Base-by-base conservation (phyloP, 148 eudicot species). In the Linanthus parryae region DNA sequence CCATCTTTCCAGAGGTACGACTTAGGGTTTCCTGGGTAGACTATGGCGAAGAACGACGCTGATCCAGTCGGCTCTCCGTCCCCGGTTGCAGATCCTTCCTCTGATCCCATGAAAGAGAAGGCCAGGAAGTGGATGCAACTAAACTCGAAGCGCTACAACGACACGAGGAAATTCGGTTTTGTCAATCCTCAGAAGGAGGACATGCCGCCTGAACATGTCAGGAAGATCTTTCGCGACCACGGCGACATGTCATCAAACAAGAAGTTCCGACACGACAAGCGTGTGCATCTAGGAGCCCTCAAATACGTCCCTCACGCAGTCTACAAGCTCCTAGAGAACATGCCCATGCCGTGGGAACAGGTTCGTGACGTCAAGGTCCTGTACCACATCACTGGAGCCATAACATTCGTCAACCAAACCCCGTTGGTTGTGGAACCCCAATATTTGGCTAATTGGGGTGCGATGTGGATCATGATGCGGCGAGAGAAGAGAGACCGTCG, bases 311-410 rank as follows among this genome's bases (percentile, higher is more conserved):
- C 97, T 0, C 97, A 89, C 68, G 95, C 97, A 31, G 97, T 89
- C 4, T 89, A 89, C 75, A 85, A 89, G 67, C 97, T 89, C 49
- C 85, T 89, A 21, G 97, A 89, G 59, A 89, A 89, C 62, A 89
- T 89, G 95, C 95, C 97, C 6, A 89, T 89, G 97, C 97, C 97
- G 13, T 89, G 95, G 97, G 97, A 89, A 56, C 97, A 89, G 88
- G 97, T 84, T 31, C 97, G 97, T 44, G 97, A 89, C 64, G 96
- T 88, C 53, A 89, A 89, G 65, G 71, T 89, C 37, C 67, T 89
- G 4, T 89, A 89, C 71, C 97, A 89, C 69, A 85, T 85, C 22
- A 89, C 91, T 24, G 97, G 97, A 25, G 97, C 97, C 26, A 89
- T 89, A 44, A 89, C 97, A 19, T 89, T 89, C 56, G 97, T 89